Evolutionary conservation across 2,329 filamentous ascomycete species (phyloP).

Genomic region (Ceratocystis variospora): DNA sequence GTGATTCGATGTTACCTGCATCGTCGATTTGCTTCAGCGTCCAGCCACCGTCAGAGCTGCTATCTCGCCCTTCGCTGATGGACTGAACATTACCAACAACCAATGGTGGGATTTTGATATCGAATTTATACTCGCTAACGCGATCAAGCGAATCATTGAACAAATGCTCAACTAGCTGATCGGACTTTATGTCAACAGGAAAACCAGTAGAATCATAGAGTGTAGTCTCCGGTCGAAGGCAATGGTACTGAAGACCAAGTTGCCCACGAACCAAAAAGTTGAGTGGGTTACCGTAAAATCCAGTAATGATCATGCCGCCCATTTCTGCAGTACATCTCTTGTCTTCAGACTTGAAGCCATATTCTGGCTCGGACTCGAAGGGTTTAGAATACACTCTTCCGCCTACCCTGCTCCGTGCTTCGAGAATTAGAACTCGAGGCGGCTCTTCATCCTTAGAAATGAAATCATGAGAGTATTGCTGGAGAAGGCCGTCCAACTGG

Average conservation of each 20-base stretch:
- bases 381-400: constrained; percentile 81
- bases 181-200: constrained; percentile 62
- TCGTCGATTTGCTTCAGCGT: constrained; percentile 48
- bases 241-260: constrained; percentile 72
- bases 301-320: constrained; percentile 96
- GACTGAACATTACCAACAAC: constrained; percentile 72
- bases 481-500: constrained; percentile 75
- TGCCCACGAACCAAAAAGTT: constrained; percentile 86
- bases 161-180: constrained; percentile 74
- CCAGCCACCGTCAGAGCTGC: constrained; percentile 47
- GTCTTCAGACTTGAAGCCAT: constrained; percentile 34
- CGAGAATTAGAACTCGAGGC: constrained; percentile 66
- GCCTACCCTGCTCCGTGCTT: constrained; percentile 76
- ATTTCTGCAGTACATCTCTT: constrained; percentile 76
- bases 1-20: constrained; percentile 34
- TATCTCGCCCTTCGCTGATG: constrained; percentile 72
- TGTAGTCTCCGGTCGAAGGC: constrained; percentile 64
- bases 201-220: constrained; percentile 76
- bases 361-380: constrained; percentile 44
- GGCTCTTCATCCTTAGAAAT: constrained; percentile 49
- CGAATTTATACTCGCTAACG: constrained; percentile 80
- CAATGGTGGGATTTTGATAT: constrained; percentile 52
- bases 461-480: constrained; percentile 60
- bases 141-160: constrained; percentile 93
- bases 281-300: constrained; percentile 91